A percentile compares a stretch with the other conserved stretches of the same genome.
These are phyloP conservation scores for Ophiostoma sp. DNA, from an alignment of 2,329 filamentous ascomycete species.

Conservation along the genomic window DNA sequence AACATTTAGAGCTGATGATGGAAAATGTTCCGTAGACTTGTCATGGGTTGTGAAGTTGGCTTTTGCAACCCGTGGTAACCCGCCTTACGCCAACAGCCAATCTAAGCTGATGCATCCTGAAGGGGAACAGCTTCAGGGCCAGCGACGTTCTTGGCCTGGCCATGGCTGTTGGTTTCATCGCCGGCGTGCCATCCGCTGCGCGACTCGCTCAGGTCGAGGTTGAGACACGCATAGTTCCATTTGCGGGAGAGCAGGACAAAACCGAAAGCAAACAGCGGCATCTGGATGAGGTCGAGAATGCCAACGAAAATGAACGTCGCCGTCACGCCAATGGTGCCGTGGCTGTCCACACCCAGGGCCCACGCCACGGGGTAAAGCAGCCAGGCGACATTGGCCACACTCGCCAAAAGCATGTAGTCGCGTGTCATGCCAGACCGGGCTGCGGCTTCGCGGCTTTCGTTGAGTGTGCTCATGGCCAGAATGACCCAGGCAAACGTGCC, in stretches of 20 bases:
- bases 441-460: constrained; percentile 42
- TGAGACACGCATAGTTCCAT: constrained; percentile 55
- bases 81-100: background rate
- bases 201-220: constrained; percentile 55
- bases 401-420: constrained; percentile 49
- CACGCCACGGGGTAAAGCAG: constrained; percentile 57
- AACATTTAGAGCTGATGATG: too few species aligned
- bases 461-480: constrained; percentile 47
- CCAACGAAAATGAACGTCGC: constrained; percentile 53
- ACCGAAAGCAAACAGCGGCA: constrained; percentile 46
- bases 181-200: constrained; percentile 5
- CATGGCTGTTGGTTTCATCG: background rate
- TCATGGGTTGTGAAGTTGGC: too few species aligned
- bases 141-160: background rate
- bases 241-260: constrained; percentile 46
- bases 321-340: constrained; percentile 50
- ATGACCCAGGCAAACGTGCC: constrained; percentile 51
- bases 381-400: constrained; percentile 54
- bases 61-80: too few species aligned
- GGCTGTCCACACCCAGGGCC: constrained; percentile 52
- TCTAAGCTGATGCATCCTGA: background rate
- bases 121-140: background rate
- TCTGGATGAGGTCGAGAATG: constrained; percentile 51
- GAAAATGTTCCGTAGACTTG: too few species aligned
- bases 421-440: constrained; percentile 44